These are phyloP conservation scores for Cyberlindnera veronae DNA, from an alignment of 805 yeast species.

Conservation along the genomic window DNA sequence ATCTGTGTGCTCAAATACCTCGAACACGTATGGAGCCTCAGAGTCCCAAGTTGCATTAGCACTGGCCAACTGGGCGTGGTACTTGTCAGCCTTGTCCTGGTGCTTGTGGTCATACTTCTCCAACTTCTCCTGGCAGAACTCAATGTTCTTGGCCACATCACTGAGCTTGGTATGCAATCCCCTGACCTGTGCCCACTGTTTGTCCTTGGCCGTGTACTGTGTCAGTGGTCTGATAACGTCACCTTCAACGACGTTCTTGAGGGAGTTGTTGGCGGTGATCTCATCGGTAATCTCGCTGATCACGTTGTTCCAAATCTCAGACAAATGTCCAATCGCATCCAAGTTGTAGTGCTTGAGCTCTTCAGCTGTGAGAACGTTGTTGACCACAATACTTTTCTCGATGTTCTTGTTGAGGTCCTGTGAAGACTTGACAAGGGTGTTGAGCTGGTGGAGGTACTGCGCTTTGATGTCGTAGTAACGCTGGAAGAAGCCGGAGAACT, in stretches of 20 bases:
- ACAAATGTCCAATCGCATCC: conserved; percentile 44
- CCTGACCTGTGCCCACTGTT: conserved; percentile 53
- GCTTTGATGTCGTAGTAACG: conserved; percentile 32
- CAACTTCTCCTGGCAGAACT: conserved; percentile 38
- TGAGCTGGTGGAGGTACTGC: conserved; percentile 21
- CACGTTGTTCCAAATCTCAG: conserved; percentile 43
- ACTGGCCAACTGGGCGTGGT: conserved; percentile 37
- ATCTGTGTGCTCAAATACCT: conserved; percentile 72
- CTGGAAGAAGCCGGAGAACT: conserved; percentile 58
- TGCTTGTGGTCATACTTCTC: conserved; percentile 31
- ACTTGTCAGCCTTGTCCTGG: conserved; percentile 30
- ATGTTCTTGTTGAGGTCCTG: conserved; percentile 33
- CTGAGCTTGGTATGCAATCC: conserved; percentile 39
- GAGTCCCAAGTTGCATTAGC: conserved; percentile 67
- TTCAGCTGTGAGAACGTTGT: conserved; percentile 39
- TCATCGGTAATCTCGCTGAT: conserved; percentile 42
- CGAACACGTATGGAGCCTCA: conserved; percentile 74
- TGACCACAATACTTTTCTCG: conserved; percentile 32
- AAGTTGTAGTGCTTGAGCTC: conserved; percentile 46
- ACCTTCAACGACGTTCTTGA: conserved; percentile 43
- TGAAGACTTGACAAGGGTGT: conserved; percentile 19
- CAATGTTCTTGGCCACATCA: conserved; percentile 42
- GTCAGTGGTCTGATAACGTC: conserved; percentile 56
- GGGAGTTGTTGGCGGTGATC: conserved; percentile 46
- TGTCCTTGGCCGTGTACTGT: conserved; percentile 50